Base-by-base conservation (phyloP, 768 basidiomycete species). In the Auricularia sp. region DNA sequence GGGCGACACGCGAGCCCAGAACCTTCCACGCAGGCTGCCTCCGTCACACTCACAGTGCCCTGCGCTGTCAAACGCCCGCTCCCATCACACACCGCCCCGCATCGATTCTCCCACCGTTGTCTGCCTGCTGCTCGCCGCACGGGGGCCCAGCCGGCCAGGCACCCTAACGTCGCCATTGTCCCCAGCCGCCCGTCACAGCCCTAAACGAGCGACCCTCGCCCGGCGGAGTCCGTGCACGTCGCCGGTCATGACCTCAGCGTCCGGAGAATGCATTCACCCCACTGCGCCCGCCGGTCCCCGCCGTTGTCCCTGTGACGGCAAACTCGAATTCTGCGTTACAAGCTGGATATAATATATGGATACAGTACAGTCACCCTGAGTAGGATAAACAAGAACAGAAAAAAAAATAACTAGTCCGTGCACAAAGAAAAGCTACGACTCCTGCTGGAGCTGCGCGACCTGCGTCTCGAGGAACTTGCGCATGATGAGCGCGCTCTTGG, bases 401-500 rank as follows among this genome's bases (percentile, higher is more conserved):
- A 10, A 51, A 6, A 11, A 51, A 21, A 18, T 18, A 16, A 21
- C 6, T 3, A 51, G 18, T 18, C 11, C 11, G 16, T 12, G 47
- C 18, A 51, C 14, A 21, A 21, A 51, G 21, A 18, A 10, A 51
- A 18, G 21, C 47, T 16, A 51, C 21, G 16, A 5, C 47, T 51
- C 47, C 10, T 51, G 47, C 47, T 51, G 47, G 11, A 51, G 21
- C 47, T 16, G 18, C 21, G 11, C 35, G 8, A 64, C 39, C 11
- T 35, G 42, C n/a, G 21, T 39, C 36, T 64, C 64, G 34, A 95
- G 77, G 67, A 83, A 86, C 72, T 84, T 88, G 70, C 95, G 93
- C 75, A 98, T 73, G 75, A 85, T 88, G 68, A 82, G 87, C 7
- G 94, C 95, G 68, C 91, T 89, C 76, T 87, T 90, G 63, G 86